Percentiles rank a stretch among this genome's conserved stretches.
These are phyloP conservation scores for Puccinia triticina DNA, from an alignment of 1,284 basidiomycete species.

Conservation along the genomic window DNA sequence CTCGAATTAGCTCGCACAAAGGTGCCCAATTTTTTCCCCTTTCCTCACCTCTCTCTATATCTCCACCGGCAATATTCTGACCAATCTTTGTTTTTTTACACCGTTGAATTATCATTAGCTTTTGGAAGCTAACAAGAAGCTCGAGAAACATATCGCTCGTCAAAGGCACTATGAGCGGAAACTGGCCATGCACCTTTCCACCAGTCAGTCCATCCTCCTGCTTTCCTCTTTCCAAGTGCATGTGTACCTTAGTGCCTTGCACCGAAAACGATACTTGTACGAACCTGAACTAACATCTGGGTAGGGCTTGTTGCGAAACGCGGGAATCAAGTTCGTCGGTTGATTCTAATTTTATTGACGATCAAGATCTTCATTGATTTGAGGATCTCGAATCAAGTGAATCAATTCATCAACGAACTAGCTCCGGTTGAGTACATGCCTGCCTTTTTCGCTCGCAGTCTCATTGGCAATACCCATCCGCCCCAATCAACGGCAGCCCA, in stretches of 20 bases:
- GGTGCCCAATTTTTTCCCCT: not conserved
- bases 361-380: slow-evolving; percentile 32
- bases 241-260: too few species aligned
- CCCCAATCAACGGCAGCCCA: not conserved
- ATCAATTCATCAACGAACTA: not conserved
- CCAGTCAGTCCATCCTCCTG: not conserved
- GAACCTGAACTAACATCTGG: not conserved
- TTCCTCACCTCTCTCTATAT: not conserved
- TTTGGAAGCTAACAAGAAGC: not conserved
- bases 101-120: not conserved
- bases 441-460: not conserved
- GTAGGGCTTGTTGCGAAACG: not conserved
- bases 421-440: slow-evolving; percentile 1
- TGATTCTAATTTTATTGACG: slow-evolving; percentile 29
- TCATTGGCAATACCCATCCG: not conserved
- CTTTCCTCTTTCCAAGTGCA: not conserved
- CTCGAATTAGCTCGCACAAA: slow-evolving; percentile 33
- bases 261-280: not conserved
- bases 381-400: not conserved
- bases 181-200: slow-evolving; percentile 8
- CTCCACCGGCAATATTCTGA: not conserved
- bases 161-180: slow-evolving; percentile 19
- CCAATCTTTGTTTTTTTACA: not conserved
- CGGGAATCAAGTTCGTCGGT: not conserved
- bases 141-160: slow-evolving; percentile 22